These are phyloP conservation scores for Tagetes erecta DNA, from an alignment of 129 eudicot species.

Conservation along the genomic window DNA sequence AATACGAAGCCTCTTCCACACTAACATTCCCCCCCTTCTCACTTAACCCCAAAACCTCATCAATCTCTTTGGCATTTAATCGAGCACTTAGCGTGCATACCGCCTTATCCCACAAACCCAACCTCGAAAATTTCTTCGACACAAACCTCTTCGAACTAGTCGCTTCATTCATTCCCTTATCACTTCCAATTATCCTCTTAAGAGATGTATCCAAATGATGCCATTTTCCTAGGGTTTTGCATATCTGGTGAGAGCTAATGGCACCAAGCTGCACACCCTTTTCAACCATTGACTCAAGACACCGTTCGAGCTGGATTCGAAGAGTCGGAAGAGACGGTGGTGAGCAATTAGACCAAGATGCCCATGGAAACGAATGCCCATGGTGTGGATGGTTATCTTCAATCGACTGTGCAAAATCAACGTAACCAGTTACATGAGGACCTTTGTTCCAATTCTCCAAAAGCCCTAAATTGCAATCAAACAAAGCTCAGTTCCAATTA, in stretches of 20 bases:
- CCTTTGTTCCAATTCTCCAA: conserved; percentile 78
- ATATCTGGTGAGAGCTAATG: conserved; percentile 68
- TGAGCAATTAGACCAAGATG: conserved; percentile 65
- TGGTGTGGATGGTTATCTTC: conserved; percentile 63
- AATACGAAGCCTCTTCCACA: conserved; percentile 53
- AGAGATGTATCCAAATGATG: conserved; percentile 60
- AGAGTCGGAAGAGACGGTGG: conserved; percentile 53
- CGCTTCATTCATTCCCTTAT: not conserved
- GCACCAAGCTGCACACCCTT: conserved; percentile 62
- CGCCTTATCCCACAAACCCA: conserved; percentile 75
- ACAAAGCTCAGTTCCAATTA: not conserved
- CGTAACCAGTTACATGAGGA: conserved; percentile 76
- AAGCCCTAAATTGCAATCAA: conserved; percentile 50
- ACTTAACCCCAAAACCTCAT: conserved; percentile 43
- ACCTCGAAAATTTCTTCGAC: conserved; percentile 24
- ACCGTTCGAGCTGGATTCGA: conserved; percentile 50
- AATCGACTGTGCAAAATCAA: conserved; percentile 73
- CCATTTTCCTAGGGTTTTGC: conserved; percentile 64
- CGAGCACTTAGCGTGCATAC: conserved; percentile 53
- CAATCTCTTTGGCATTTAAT: conserved; percentile 48
- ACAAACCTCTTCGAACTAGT: conserved; percentile 13
- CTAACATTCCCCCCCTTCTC: conserved; percentile 39
- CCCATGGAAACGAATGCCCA: conserved; percentile 79
- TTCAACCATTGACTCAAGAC: conserved; percentile 66
- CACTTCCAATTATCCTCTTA: conserved; percentile 28